phyloP scores from a whole-genome alignment of 2,329 filamentous ascomycete species.

The Zymoseptoria pseudotritici region DNA sequence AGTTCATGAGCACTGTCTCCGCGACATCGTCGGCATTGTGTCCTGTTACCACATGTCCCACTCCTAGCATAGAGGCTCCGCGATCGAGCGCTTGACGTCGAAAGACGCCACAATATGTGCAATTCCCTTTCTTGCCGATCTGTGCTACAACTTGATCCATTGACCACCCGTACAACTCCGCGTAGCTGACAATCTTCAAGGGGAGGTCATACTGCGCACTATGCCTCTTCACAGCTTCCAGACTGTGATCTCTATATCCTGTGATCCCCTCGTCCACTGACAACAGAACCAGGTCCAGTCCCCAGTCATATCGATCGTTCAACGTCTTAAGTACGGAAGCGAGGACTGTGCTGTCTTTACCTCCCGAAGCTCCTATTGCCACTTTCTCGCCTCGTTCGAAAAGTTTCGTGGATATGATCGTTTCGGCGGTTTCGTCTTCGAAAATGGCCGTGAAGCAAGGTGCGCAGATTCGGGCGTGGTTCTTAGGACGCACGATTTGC shows the following conservation, averaged over 20 bases:
- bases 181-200: conserved; percentile 85
- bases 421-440: conserved; percentile 89
- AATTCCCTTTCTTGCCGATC: conserved; percentile 96
- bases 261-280: conserved; percentile 97
- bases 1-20: conserved; percentile 96
- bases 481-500: conserved; percentile 88
- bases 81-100: conserved; percentile 87
- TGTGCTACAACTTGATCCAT: conserved; percentile 98
- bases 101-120: conserved; percentile 97
- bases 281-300: conserved; percentile 74
- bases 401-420: conserved; percentile 72
- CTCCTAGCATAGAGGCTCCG: conserved; percentile 77
- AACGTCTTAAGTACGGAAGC: conserved; percentile 91
- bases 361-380: conserved; percentile 91
- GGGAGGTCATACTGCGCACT: conserved; percentile 85
- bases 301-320: conserved; percentile 83
- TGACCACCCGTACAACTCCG: conserved; percentile 93
- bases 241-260: conserved; percentile 88
- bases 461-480: conserved; percentile 88
- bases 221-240: conserved; percentile 95
- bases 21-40: conserved; percentile 97
- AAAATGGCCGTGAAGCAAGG: conserved; percentile 80
- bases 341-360: conserved; percentile 94
- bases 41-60: conserved; percentile 90
- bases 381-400: conserved; percentile 79